Base-by-base conservation (phyloP, 176 grass and related monocot genomes). In the Hordeum vulgare region DNA sequence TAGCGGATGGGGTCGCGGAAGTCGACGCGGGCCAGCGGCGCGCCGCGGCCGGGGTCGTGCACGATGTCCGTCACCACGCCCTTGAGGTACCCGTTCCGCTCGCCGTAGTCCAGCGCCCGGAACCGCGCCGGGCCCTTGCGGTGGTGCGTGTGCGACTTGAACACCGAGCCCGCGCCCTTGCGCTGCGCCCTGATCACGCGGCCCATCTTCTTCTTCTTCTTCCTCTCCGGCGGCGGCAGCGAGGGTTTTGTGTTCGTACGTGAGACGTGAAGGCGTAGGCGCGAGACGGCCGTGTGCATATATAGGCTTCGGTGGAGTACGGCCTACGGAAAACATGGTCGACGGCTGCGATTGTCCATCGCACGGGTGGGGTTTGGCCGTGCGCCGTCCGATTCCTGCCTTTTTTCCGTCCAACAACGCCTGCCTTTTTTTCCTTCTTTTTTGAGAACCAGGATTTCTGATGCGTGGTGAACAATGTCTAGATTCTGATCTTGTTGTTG, bases 91-190 rank as follows among this genome's bases (percentile, higher is more conserved):
- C 94, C 94, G 47, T 94, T 92, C 13, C 94, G 79, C 85, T 81
- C 85, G 78, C 71, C 49, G 49, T 23, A n/a, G 85, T 87, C 79
- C 6, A 87, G 71, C 4, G 72, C 61, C 14, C 79, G 61, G 79
- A 87, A 87, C 0, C 85, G 71, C 61, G 79, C 79, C 1, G 79
- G 79, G 2, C 85, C 85, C 79, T 82, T 69, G 72, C 72, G 79
- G 79, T 87, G 94, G 94, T 97, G 94, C 9, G 94, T 97, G 90
- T 97, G 94, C 6, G 94, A 94, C 67, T 91, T 91, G 79, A 87
- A 87, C 21, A 87, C 79, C 13, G 62, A 60, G 0, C 85, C 79
- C 6, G 73, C 85, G 4, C 79, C 85, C 79, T 87, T 87, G 62
- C 85, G 71, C 79, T 82, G 85, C 15, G 72, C 79, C 2, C 85